Base-by-base conservation (phyloP, 192 early-diverging fungal species). In the Umbelopsis vinacea region DNA sequence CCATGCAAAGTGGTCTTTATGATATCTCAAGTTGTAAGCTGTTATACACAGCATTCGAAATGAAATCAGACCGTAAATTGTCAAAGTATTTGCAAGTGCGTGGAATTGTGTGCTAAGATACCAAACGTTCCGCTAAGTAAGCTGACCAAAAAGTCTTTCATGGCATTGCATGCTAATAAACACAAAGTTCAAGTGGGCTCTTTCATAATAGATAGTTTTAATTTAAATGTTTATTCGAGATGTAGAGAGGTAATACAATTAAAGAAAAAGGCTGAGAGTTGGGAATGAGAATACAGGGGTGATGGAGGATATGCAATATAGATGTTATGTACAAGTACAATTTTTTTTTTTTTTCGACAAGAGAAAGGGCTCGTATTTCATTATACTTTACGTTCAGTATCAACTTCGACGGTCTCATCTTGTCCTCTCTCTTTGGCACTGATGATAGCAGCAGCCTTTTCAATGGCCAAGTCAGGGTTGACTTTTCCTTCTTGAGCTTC, bases 401-500 rank as follows among this genome's bases (percentile, higher is more conserved):
- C 57, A 63, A 37, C 33, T 14, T 63, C 33, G n/a, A 63, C 17
- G 19, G 57, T 63, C 15, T 63, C 57, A 6, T 37, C 57, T 5
- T 63, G 54, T 37, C 37, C 57, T 12, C n/a, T 63, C 33, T 63
- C 33, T 35, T 14, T 54, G 11, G 53, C 53, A 54, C 35, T 63
- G 10, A 63, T 12, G 26, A n/a, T 26, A 8, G 26, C 57, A 63
- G 57, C 57, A n/a, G 76, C 76, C 17, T 77, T 35, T 52, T 70
- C 24, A 23, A 77, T 33, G 21, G 76, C 76, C 19, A 38, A 71
- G 55, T 77, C 76, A 22, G 66, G 71, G 22, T 77, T 52, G 7
- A 63, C 50, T 47, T 57, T 71, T 43, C 69, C 46, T 40, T 72
- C 68, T 19, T 69, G 37, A 24, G 71, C 67, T 23, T 50, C 46